These are phyloP conservation scores for Penicillium lividum DNA, from an alignment of 495 filamentous ascomycete genomes.

Conservation along the genomic window DNA sequence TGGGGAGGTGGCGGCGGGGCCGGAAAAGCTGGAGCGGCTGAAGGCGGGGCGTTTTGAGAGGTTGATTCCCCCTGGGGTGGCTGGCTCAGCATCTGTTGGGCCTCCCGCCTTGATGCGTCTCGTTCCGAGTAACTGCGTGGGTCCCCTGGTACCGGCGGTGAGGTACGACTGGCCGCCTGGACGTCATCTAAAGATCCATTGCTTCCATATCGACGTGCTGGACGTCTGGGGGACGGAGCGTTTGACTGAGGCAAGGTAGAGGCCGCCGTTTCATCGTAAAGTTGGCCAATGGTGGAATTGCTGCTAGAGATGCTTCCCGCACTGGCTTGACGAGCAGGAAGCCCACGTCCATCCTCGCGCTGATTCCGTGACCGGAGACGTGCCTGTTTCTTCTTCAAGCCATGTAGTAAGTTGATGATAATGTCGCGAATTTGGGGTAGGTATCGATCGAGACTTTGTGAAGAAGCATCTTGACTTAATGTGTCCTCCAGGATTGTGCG, in stretches of 20 bases:
- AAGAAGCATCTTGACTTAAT: constrained; percentile 91
- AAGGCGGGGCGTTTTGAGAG: constrained; percentile 41
- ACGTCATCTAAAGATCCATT: constrained; percentile 50
- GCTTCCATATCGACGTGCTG: constrained; percentile 53
- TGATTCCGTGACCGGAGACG: constrained; percentile 79
- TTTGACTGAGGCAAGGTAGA: constrained; percentile 27
- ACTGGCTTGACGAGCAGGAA: constrained; percentile 63
- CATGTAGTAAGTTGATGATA: constrained; percentile 95
- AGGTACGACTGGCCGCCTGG: constrained; percentile 45
- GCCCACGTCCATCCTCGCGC: constrained; percentile 57
- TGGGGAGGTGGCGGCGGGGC: constrained; percentile 75
- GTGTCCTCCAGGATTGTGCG: constrained; percentile 93
- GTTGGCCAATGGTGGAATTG: constrained; percentile 61
- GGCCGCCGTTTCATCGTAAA: constrained; percentile 61
- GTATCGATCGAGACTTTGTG: constrained; percentile 87
- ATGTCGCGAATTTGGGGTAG: constrained; percentile 94
- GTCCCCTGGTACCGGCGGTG: constrained; percentile 34
- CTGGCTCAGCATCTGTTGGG: constrained; percentile 54
- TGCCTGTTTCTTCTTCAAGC: constrained; percentile 93
- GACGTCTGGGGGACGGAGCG: constrained; percentile 38
- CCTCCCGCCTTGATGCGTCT: constrained; percentile 49
- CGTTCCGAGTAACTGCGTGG: constrained; percentile 39
- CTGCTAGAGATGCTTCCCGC: constrained; percentile 63
- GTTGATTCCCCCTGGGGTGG: constrained; percentile 52
- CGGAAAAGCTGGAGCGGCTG: constrained; percentile 41